Evolutionary conservation across 1,284 basidiomycete genomes (phyloP), one percentile per base, ranked within the genome.

Genomic region (Fistulinella cinereoalba): DNA sequence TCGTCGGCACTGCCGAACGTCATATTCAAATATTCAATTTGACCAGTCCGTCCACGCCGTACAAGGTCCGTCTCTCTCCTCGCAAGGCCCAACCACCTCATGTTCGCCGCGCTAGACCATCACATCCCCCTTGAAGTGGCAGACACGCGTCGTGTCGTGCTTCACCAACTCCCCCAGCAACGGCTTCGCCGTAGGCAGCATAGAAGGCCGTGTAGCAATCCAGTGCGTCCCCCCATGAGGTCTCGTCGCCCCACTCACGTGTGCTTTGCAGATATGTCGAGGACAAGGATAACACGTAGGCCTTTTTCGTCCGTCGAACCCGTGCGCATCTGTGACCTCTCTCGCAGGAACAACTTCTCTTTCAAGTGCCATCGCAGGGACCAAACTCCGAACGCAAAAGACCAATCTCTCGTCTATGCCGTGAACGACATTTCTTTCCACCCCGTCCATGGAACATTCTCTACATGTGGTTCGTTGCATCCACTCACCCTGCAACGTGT

Each of bases 341-440:
- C 38, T 24, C 42, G 21, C 52, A 90, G 85, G 47, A 79, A 83
- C 65, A 96, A 96, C 71, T 97, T 96, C 65, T 93, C 91, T 0
- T 98, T 98, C 80, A 96, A 94, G 62, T 97, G 95, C 62, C 95
- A 97, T 66, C 89, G 95, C 33, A 81, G 82, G 44, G 91, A 94
- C 54, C 71, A 77, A 46, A 64, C 71, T 2, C 79, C 83, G 4
- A 78, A 73, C 34, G 57, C 76, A 37, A 87, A 88, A 61, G 84
- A 89, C 51, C 83, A 89, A 56, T 83, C 87, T 0, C 72, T 93
- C 40, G 88, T 98, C 13, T 98, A 81, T 62, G 81, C 94, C 1
- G 93, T 98, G 47, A 98, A 99, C 61, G 87, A 90, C 48, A 88
- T 92, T 58, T 80, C 83, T 1, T 97, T 97, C 78, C 93, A 97